Evolutionary conservation across 1,284 basidiomycete species (phyloP), one percentile per base, ranked within the genome.

Genomic region (Cutaneotrichosporon sp.): DNA sequence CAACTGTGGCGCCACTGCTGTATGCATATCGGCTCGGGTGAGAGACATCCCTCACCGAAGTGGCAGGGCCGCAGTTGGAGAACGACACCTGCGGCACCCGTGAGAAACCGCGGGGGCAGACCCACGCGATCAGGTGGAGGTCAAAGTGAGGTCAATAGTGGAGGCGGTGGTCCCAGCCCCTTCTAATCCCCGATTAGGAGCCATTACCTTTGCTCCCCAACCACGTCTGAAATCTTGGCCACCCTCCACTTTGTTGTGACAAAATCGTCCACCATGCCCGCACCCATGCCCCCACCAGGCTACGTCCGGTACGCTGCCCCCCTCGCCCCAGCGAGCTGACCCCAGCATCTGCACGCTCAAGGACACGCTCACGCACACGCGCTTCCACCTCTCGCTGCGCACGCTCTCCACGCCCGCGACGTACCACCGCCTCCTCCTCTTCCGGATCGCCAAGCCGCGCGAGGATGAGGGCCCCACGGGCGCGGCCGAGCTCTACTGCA

Each of bases 401-500:
- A 89, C 88, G 1, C 76, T 82, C 53, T 82, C 86, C 64, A 84
- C 85, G 25, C 79, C 79, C 34, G 65, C 67, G 18, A 61, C 72
- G n/a, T 90, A 90, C 69, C 87, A 88, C 71, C 85, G 87, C 1
- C 80, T 90, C 8, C 86, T 90, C 49, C 80, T 90, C 22, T 91
- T 91, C 74, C 84, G 88, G 18, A 82, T 90, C 65, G 71, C 67
- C 63, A 74, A 71, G 61, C 69, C 71, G 27, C 42, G 4, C 11
- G 2, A 65, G 79, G 4, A 69, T 66, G 52, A 25, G 29, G 34
- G 20, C n/a, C n/a, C n/a, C n/a, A n/a, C n/a, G 33, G 34, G 24
- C 22, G 42, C 60, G 70, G 58, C 81, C 8, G 87, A 90, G 71
- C 81, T 90, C 10, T 92, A 91, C 73, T 88, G 87, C 49, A 92